Evolutionary conservation across 2,329 filamentous ascomycete genomes (phyloP).

Genomic region (Beauveria pseudobassiana): DNA sequence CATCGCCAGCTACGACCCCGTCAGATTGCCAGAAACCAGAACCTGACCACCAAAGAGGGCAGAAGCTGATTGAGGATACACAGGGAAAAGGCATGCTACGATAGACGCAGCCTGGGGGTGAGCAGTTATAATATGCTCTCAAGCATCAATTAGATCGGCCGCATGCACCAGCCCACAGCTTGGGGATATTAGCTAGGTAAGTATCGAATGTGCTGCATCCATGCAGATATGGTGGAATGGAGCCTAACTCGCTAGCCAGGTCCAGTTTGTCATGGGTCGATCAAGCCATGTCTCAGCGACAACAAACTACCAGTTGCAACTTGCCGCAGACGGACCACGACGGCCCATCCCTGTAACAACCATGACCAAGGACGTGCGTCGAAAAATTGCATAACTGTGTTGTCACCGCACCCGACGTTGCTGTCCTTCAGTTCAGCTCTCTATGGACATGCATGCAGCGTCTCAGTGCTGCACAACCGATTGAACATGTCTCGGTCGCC

Average conservation of each 20-base stretch:
- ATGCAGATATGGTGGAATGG: neutral
- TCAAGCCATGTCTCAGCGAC: conserved; percentile 8
- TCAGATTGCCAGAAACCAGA: neutral
- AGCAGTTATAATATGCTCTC: conserved; percentile 6
- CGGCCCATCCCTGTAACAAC: conserved; percentile 2
- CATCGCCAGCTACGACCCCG: conserved; percentile 6
- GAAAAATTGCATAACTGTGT: neutral
- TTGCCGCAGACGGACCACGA: neutral
- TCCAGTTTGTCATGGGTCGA: conserved; percentile 5
- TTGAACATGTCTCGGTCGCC: neutral
- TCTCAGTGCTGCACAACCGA: neutral
- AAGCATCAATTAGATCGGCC: neutral
- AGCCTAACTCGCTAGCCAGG: conserved; percentile 7
- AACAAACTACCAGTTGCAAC: neutral
- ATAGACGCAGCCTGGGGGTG: neutral
- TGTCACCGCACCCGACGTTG: conserved; percentile 5
- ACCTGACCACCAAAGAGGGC: neutral
- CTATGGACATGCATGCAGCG: neutral
- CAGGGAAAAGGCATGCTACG: neutral
- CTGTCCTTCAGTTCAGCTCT: neutral
- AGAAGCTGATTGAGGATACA: neutral
- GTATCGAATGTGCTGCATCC: neutral
- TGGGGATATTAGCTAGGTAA: neutral
- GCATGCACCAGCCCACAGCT: neutral
- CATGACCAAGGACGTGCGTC: conserved; percentile 10